Evolutionary conservation across 2,329 filamentous ascomycete species (phyloP).

Genomic region (Fusarium albidum): DNA sequence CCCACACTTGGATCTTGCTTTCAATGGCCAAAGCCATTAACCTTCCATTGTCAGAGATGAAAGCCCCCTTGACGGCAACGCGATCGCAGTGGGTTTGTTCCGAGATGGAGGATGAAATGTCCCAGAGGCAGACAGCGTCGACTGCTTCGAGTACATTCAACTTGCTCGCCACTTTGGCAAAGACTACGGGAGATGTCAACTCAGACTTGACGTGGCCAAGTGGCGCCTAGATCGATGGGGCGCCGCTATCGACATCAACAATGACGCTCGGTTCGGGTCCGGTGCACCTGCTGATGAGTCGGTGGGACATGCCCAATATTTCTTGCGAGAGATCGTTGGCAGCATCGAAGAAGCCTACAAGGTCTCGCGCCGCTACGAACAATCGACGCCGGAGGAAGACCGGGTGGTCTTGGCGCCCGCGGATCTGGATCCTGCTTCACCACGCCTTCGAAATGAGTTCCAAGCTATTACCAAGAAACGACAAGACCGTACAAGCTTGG

Average conservation of each 20-base stretch:
- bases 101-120: too few species aligned
- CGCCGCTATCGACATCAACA: constrained; percentile 41
- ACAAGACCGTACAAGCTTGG: background rate
- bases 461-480: background rate
- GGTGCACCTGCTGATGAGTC: background rate
- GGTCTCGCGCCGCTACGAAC: background rate
- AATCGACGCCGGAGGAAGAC: too few species aligned
- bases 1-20: too few species aligned
- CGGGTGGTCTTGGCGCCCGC: background rate
- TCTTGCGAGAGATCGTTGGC: background rate
- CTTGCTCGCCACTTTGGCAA: constrained; percentile 44
- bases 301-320: rapidly evolving
- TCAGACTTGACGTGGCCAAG: constrained; percentile 44
- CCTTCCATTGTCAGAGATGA: too few species aligned
- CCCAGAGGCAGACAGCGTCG: too few species aligned
- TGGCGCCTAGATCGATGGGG: constrained; percentile 47
- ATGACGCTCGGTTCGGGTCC: constrained; percentile 35
- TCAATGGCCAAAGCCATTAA: too few species aligned
- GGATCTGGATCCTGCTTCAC: background rate
- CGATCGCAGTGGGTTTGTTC: too few species aligned
- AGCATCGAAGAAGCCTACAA: background rate
- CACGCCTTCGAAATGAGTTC: background rate
- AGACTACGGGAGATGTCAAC: constrained; percentile 45
- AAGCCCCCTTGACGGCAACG: too few species aligned
- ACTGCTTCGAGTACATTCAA: constrained; percentile 52